Evolutionary conservation across 2,329 filamentous ascomycete species (phyloP).

Genomic region (Verticillium tricorpus): DNA sequence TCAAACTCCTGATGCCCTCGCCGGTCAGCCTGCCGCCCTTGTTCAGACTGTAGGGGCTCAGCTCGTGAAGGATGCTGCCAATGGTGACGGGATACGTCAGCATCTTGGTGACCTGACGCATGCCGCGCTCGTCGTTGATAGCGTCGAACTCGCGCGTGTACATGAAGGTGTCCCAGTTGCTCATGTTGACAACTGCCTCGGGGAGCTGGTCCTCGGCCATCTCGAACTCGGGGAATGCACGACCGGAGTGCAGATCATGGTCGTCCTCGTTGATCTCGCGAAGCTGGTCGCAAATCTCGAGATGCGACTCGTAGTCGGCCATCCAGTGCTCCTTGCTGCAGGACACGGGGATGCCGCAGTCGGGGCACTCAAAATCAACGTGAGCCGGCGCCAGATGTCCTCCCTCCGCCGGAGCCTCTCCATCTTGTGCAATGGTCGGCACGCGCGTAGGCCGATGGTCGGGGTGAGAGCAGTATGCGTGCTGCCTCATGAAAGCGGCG

Average conservation of each 20-base stretch:
- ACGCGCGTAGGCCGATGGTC: conserved; percentile 73
- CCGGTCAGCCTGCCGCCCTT: conserved; percentile 70
- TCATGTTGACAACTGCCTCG: conserved; percentile 92
- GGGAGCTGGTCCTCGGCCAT: conserved; percentile 88
- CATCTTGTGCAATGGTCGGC: conserved; percentile 56
- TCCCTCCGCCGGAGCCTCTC: not conserved
- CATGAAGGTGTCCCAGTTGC: conserved; percentile 95
- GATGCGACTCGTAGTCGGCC: conserved; percentile 88
- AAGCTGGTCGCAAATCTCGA: conserved; percentile 88
- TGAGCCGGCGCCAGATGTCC: conserved; percentile 67
- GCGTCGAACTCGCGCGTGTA: conserved; percentile 90
- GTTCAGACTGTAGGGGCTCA: conserved; percentile 86
- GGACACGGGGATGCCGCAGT: conserved; percentile 90
- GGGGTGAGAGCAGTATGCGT: conserved; percentile 90
- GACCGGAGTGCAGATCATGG: conserved; percentile 85
- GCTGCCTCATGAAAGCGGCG: conserved; percentile 86
- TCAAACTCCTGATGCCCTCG: conserved; percentile 91
- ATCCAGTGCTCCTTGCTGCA: conserved; percentile 95
- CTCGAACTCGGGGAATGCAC: conserved; percentile 90
- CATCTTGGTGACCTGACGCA: conserved; percentile 89
- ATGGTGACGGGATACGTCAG: conserved; percentile 93
- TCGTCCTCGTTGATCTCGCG: conserved; percentile 97
- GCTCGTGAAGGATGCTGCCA: conserved; percentile 85
- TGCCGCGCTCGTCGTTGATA: conserved; percentile 81
- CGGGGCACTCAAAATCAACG: conserved; percentile 90